Evolutionary conservation across 768 basidiomycete genomes (phyloP).

Genomic region (Gloeopeniophorella convolvens): DNA sequence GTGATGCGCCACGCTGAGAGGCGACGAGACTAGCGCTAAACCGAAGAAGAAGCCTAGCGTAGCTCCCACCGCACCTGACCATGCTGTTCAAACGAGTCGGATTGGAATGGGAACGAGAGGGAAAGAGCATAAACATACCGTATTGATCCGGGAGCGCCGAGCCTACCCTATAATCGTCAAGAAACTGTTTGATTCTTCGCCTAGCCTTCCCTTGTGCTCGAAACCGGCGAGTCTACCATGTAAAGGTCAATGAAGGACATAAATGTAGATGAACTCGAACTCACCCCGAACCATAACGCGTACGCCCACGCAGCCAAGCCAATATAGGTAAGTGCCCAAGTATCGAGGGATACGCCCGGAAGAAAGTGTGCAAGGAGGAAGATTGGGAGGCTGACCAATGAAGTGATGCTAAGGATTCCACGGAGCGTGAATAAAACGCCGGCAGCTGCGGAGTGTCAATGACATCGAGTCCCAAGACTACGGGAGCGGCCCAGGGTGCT

Average conservation of each 20-base stretch:
- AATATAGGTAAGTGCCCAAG: neutral
- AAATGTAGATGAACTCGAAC: neutral
- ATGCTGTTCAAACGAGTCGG: neutral
- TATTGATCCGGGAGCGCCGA: neutral
- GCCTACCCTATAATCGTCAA: neutral
- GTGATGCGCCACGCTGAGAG: neutral
- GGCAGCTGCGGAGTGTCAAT: neutral
- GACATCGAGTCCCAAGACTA: neutral
- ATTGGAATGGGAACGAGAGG: neutral
- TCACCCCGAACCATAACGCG: neutral
- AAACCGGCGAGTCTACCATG: neutral
- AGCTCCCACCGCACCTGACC: neutral
- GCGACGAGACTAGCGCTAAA: constrained; percentile 2
- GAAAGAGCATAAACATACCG: neutral
- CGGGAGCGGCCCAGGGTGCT: neutral
- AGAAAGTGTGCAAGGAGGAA: constrained; percentile 1
- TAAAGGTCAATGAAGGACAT: neutral
- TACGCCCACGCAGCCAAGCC: neutral
- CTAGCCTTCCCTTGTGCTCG: neutral
- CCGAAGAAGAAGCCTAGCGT: constrained; percentile 10
- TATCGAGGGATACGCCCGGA: neutral
- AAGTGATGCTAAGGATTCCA: neutral
- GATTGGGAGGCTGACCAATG: neutral
- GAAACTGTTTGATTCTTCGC: neutral
- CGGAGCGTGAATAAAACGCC: neutral